These are phyloP conservation scores for Lentinula raphanica DNA, from an alignment of 768 basidiomycete species.

Conservation along the genomic window DNA sequence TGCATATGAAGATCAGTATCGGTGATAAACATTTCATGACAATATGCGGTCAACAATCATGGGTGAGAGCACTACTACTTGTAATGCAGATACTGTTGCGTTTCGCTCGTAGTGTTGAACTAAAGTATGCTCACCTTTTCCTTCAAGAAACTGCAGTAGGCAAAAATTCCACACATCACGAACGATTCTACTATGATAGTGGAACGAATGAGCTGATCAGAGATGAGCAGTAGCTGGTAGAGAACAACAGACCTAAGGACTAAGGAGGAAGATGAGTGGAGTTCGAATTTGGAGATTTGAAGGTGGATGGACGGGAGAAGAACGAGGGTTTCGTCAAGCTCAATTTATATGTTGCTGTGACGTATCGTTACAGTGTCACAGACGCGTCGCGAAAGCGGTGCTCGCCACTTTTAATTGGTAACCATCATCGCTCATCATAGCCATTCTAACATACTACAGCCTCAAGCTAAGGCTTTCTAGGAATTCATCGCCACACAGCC, in stretches of 20 bases:
- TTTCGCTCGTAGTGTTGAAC: neutral
- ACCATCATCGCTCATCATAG: neutral
- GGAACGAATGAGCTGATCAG: neutral
- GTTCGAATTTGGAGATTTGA: neutral
- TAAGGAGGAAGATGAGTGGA: neutral
- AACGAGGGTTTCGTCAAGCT: neutral
- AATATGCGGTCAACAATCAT: neutral
- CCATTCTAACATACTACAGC: neutral
- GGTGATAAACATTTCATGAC: neutral
- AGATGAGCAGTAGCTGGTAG: neutral
- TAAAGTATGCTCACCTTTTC: conserved; percentile 50
- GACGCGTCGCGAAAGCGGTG: neutral
- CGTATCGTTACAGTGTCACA: neutral
- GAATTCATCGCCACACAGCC: no score
- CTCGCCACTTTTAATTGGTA: neutral
- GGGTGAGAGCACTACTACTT: neutral
- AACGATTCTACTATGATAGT: neutral
- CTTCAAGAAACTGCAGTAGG: conserved; percentile 69
- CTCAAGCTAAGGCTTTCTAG: neutral
- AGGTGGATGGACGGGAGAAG: conserved; percentile 5
- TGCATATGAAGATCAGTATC: conserved; percentile 6
- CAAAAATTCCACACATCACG: conserved; percentile 78
- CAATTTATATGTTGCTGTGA: neutral
- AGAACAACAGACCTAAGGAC: neutral
- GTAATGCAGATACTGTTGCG: neutral